These are phyloP conservation scores for Phytophthora fragariae DNA, from an alignment of 352 stramenopile genomes.

Conservation along the genomic window DNA sequence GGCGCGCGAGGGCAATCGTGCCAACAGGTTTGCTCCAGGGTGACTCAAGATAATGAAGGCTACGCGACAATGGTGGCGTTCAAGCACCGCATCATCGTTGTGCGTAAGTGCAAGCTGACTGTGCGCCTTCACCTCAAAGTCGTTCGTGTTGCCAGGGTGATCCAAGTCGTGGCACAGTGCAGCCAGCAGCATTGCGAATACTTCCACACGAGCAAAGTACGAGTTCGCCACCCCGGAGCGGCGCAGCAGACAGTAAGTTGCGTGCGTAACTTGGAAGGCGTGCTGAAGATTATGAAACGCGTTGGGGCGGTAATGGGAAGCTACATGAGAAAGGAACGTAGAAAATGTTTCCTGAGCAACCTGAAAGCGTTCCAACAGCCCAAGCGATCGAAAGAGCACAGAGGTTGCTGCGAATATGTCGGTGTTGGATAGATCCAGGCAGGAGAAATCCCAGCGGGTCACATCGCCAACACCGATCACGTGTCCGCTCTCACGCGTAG, in stretches of 20 bases:
- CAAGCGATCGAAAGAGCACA: constrained; percentile 63
- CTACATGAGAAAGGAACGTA: constrained; percentile 65
- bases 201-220: constrained; percentile 59
- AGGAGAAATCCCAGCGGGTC: constrained; percentile 62
- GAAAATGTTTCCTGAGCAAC: constrained; percentile 61
- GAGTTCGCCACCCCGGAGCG: constrained; percentile 42
- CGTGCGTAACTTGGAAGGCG: constrained; percentile 73
- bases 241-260: constrained; percentile 56
- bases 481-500: constrained; percentile 29
- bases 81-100: constrained; percentile 84
- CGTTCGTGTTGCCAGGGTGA: constrained; percentile 85
- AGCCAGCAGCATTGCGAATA: constrained; percentile 62
- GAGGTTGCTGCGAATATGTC: constrained; percentile 59
- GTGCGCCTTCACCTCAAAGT: constrained; percentile 79
- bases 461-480: constrained; percentile 58
- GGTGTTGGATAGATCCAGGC: constrained; percentile 57
- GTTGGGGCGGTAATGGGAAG: constrained; percentile 68
- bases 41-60: constrained; percentile 77
- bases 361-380: constrained; percentile 61
- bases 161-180: constrained; percentile 81
- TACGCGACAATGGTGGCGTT: constrained; percentile 82
- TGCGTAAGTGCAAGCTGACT: constrained; percentile 83
- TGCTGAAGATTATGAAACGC: constrained; percentile 85
- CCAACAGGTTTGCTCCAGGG: constrained; percentile 66
- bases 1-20: constrained; percentile 49